Percentiles rank a stretch among this genome's conserved stretches.
These are phyloP conservation scores for Aspergillus bombycis DNA, from an alignment of 2,329 filamentous ascomycete species.

Conservation along the genomic window DNA sequence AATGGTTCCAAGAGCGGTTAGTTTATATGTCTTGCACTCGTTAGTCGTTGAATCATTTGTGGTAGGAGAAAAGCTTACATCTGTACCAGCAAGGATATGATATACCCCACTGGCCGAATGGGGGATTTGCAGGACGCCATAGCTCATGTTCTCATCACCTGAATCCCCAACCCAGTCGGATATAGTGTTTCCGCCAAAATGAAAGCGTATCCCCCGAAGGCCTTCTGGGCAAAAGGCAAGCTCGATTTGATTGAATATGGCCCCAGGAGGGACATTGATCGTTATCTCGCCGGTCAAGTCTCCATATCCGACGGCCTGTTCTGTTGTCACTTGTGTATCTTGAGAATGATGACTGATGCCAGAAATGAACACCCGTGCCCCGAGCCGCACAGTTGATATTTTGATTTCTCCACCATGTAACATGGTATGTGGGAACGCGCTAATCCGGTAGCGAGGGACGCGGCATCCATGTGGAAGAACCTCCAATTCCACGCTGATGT, in stretches of 20 bases:
- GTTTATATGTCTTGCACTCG: background rate
- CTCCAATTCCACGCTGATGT: background rate
- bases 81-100: background rate
- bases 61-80: background rate
- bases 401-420: background rate
- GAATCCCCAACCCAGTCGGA: conserved; percentile 13
- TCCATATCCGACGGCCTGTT: background rate
- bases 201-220: conserved; percentile 11
- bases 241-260: background rate
- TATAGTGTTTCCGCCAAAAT: conserved; percentile 3
- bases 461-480: background rate
- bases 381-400: conserved; percentile 15
- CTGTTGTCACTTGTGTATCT: background rate
- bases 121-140: background rate
- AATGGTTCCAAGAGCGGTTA: background rate
- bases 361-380: conserved; percentile 9
- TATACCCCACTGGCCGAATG: background rate
- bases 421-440: background rate
- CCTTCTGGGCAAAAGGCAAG: conserved; percentile 10
- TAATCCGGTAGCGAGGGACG: background rate
- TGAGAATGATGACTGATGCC: conserved; percentile 1
- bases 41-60: background rate
- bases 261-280: background rate
- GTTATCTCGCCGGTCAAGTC: background rate
- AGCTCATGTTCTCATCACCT: background rate